These are phyloP conservation scores for Petunia hybrid DNA, from an alignment of 305 asterid species.

Conservation along the genomic window DNA sequence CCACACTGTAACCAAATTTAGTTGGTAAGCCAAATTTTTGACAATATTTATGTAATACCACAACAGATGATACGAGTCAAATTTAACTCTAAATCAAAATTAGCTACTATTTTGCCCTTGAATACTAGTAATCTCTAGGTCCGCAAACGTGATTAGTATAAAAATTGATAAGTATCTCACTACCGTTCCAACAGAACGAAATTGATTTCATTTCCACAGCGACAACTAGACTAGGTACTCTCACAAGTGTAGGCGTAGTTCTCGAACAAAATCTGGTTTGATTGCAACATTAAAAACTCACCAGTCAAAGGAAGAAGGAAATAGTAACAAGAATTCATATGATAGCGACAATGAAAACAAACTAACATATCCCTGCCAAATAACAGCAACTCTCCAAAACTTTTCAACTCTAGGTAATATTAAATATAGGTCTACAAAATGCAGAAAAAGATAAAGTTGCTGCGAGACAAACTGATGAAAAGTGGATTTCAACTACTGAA, in stretches of 20 bases:
- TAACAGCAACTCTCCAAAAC: constrained; percentile 21
- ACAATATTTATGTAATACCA: too few species aligned
- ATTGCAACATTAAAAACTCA: background rate
- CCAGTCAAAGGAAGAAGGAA: background rate
- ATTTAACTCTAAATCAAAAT: too few species aligned
- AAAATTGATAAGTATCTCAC: too few species aligned
- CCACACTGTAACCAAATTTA: too few species aligned
- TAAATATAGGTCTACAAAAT: constrained; percentile 33
- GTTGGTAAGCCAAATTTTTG: too few species aligned
- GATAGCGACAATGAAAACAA: background rate
- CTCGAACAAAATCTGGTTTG: background rate
- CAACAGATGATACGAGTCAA: too few species aligned
- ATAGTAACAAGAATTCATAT: background rate
- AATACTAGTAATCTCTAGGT: too few species aligned
- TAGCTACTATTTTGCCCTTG: too few species aligned
- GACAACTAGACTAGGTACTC: background rate
- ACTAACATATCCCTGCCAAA: background rate
- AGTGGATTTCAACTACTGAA: constrained; percentile 39
- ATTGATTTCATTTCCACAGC: too few species aligned
- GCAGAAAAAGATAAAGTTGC: constrained; percentile 1
- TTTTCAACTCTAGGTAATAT: background rate
- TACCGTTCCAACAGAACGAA: too few species aligned
- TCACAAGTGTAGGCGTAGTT: background rate
- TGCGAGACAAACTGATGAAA: background rate
- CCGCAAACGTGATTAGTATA: too few species aligned